Conservation (phyloP, 306 rosid species). For the Fragaria ananassa region DNA sequence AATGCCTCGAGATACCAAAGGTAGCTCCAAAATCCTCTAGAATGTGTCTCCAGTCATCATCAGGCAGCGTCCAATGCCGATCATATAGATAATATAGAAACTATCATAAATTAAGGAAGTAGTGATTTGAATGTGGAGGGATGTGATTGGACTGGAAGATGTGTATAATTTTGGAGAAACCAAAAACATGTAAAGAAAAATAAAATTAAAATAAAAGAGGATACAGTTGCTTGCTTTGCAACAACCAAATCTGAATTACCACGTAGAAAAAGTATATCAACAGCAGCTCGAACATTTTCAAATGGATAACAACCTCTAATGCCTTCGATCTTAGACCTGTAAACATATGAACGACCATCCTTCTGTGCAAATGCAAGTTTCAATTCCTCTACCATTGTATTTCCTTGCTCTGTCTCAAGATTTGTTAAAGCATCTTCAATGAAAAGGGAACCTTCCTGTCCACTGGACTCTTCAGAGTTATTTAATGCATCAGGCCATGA, state of each 20-base stretch:
- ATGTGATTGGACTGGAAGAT: not conserved
- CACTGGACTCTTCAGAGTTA: constrained; percentile 54
- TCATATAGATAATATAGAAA: constrained; percentile 90
- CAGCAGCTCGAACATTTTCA: constrained; percentile 72
- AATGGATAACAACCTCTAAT: constrained; percentile 73
- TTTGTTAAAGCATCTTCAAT: constrained; percentile 86
- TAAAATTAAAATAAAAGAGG: constrained; percentile 33
- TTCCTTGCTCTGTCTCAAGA: constrained; percentile 65
- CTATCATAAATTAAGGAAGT: constrained; percentile 61
- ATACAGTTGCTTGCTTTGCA: constrained; percentile 98
- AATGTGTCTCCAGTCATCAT: constrained; percentile 73
- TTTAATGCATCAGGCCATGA: constrained; percentile 90
- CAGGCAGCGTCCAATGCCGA: constrained; percentile 86
- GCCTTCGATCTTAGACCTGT: constrained; percentile 55
- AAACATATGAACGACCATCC: constrained; percentile 42
- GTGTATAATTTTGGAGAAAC: constrained; percentile 12
- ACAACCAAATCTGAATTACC: constrained; percentile 82
- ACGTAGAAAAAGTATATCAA: constrained; percentile 72
- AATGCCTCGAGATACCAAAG: constrained; percentile 69
- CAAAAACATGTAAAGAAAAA: not conserved
- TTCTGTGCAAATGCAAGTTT: constrained; percentile 61
- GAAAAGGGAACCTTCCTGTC: constrained; percentile 69
- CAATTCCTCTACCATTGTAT: constrained; percentile 50
- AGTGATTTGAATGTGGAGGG: not conserved
- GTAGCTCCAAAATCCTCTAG: constrained; percentile 82